phyloP scores from a whole-genome alignment of 176 grass and related monocot species.

The Pontederia crassipes region DNA sequence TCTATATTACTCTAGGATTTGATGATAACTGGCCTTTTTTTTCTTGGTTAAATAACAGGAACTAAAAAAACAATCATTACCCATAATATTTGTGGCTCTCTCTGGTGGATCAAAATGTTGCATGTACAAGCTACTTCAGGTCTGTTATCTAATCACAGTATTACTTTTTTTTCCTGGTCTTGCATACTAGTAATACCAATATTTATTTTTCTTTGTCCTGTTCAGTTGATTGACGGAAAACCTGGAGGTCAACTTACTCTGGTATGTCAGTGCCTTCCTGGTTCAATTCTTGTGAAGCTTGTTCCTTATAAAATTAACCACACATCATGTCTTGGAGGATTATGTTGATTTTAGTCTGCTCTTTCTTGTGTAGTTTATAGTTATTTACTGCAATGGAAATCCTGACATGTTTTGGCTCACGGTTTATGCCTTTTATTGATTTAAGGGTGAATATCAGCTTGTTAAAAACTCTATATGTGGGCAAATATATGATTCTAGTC shows the following conservation, averaged over 20 bases:
- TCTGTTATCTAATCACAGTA: conserved; percentile 1
- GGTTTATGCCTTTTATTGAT: conserved; percentile 6
- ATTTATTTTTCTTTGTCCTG: conserved; percentile 11
- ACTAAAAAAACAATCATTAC: conserved; percentile 50
- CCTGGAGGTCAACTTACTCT: conserved; percentile 49
- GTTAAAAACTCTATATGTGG: conserved; percentile 74
- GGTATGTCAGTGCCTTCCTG: conserved; percentile 40
- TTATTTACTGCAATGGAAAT: background rate
- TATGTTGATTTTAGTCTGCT: too few species aligned
- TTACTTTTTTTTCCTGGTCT: background rate
- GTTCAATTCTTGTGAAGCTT: background rate
- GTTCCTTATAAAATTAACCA: background rate
- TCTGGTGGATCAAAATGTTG: conserved; percentile 79
- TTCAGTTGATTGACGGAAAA: conserved; percentile 72
- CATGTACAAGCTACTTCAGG: conserved; percentile 91
- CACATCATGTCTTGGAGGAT: background rate
- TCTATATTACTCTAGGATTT: background rate
- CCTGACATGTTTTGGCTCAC: background rate
- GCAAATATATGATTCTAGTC: conserved; percentile 85
- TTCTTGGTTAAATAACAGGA: conserved; percentile 46
- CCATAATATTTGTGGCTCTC: conserved; percentile 63
- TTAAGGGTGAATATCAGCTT: conserved; percentile 61
- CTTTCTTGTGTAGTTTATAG: background rate
- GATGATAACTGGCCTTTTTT: background rate
- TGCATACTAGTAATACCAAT: background rate